Conservation (phyloP, 1,139 yeast genomes). For the Yamadazyma mexicana region DNA sequence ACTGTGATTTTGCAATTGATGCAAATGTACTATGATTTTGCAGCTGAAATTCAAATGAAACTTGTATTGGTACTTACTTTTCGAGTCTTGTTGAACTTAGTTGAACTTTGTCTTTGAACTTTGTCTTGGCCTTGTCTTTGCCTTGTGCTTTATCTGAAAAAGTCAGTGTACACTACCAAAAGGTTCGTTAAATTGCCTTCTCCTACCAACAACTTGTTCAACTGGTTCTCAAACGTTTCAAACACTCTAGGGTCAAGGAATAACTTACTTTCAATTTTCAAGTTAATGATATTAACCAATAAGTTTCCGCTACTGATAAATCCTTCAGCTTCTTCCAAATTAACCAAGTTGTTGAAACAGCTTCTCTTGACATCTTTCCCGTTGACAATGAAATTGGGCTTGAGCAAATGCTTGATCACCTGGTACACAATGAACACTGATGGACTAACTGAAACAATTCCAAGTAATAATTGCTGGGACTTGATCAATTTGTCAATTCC, state of each 20-base stretch:
- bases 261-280: slow-evolving; percentile 47
- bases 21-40: no score
- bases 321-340: slow-evolving; percentile 37
- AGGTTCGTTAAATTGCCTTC: slow-evolving; percentile 12
- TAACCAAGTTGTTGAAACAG: slow-evolving; percentile 55
- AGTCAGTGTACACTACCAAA: slow-evolving; percentile 5
- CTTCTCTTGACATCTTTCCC: slow-evolving; percentile 41
- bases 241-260: slow-evolving; percentile 21
- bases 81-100: no score
- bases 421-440: slow-evolving; percentile 60
- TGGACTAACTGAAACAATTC: slow-evolving; percentile 86
- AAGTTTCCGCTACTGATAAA: slow-evolving; percentile 47
- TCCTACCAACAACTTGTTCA: slow-evolving; percentile 12
- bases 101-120: no score
- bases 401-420: slow-evolving; percentile 23
- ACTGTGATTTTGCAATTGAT: no score
- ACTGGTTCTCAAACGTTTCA: slow-evolving; percentile 12
- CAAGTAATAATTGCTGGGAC: slow-evolving; percentile 91
- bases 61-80: no score
- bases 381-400: slow-evolving; percentile 31
- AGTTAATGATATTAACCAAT: slow-evolving; percentile 55
- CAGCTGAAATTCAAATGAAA: no score
- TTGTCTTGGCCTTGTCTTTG: no score
- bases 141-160: neutral
- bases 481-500: slow-evolving; percentile 89